Evolutionary conservation across 768 basidiomycete genomes (phyloP).

Genomic region (Fibroporia radiculosa): DNA sequence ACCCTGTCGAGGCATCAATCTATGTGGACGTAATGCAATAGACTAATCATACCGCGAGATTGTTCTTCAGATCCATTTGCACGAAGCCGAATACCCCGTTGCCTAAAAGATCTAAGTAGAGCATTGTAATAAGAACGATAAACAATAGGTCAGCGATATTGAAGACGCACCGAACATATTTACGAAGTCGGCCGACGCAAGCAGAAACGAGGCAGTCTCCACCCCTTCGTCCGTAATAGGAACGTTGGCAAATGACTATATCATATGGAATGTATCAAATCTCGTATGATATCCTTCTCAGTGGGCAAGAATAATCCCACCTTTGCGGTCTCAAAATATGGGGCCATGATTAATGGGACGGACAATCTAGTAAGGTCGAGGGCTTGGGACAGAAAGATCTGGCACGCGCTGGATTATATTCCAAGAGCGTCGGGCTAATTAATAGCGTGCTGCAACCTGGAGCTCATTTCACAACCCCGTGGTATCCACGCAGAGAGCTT

Average conservation of each 20-base stretch:
- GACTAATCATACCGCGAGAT: slow-evolving; percentile 45
- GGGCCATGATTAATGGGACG: slow-evolving; percentile 36
- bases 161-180: slow-evolving; percentile 53
- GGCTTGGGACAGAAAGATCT: too few relatives aligned
- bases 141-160: not conserved
- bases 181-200: slow-evolving; percentile 82
- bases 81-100: slow-evolving; percentile 67
- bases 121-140: not conserved
- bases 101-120: slow-evolving; percentile 52
- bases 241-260: slow-evolving; percentile 83
- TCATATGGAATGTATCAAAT: not conserved
- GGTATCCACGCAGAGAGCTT: too few relatives aligned
- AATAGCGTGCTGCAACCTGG: too few relatives aligned
- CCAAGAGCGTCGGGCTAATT: too few relatives aligned
- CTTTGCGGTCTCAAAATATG: slow-evolving; percentile 65
- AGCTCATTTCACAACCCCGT: too few relatives aligned
- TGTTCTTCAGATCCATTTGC: slow-evolving; percentile 60
- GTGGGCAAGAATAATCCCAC: too few relatives aligned
- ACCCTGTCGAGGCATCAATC: slow-evolving; percentile 34
- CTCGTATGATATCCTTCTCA: not conserved
- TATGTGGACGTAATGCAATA: slow-evolving; percentile 7
- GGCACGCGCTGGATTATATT: too few relatives aligned
- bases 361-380: too few relatives aligned
- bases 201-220: slow-evolving; percentile 72
- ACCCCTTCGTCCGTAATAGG: slow-evolving; percentile 69